Conservation (phyloP, 1,284 basidiomycete genomes). For the Papiliotrema flavescens region DNA sequence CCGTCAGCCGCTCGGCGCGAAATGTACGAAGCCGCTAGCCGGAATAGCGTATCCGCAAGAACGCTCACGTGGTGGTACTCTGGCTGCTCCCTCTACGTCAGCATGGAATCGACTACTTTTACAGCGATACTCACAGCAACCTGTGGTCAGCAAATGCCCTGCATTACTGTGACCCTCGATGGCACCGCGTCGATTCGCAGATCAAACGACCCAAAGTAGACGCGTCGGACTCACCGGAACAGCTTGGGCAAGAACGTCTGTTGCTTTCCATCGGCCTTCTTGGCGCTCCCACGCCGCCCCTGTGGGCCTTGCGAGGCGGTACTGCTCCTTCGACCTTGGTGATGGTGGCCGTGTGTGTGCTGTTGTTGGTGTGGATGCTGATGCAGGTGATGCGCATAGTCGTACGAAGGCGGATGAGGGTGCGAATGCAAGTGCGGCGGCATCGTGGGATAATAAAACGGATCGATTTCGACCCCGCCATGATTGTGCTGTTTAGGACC, state of each 20-base stretch:
- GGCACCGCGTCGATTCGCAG: too few species aligned
- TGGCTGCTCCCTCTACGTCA: conserved; percentile 21
- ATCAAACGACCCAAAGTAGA: background rate
- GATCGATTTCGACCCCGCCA: too few species aligned
- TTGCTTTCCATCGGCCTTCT: conserved; percentile 57
- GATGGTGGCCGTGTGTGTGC: conserved; percentile 6
- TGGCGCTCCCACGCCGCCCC: too few species aligned
- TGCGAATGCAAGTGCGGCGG: too few species aligned
- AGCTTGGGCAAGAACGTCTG: conserved; percentile 88
- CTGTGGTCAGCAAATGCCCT: conserved; percentile 3
- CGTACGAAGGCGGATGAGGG: too few species aligned
- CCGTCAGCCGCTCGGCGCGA: background rate
- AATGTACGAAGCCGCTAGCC: background rate
- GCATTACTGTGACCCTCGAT: too few species aligned
- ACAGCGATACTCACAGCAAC: conserved; percentile 20
- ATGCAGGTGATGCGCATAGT: too few species aligned
- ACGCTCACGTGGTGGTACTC: conserved; percentile 35
- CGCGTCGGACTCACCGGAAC: conserved; percentile 64
- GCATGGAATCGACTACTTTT: conserved; percentile 14
- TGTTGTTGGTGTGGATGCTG: too few species aligned
- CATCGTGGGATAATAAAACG: too few species aligned
- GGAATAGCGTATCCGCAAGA: too few species aligned
- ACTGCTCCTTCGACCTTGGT: background rate
- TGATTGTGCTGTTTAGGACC: too few species aligned
- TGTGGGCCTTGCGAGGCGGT: too few species aligned